phyloP scores from a whole-genome alignment of 1,284 basidiomycete genomes.

The Amylostereum areolatum region DNA sequence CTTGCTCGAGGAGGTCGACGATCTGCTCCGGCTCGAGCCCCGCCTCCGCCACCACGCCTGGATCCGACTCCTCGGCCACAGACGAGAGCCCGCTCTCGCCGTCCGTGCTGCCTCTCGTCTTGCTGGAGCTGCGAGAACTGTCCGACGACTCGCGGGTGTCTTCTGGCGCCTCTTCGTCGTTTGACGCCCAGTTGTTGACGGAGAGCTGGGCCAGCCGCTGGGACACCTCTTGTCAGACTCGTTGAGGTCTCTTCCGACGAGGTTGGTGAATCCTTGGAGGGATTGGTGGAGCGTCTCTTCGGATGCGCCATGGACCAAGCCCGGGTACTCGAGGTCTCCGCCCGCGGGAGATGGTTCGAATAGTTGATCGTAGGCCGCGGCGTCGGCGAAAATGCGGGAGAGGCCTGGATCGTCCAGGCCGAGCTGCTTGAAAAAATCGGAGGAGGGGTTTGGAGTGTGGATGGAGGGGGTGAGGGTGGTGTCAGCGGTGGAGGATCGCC shows the following conservation, averaged over 20 bases:
- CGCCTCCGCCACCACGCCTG: slow-evolving; percentile 2
- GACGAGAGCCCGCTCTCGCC: too few species aligned
- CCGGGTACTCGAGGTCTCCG: neutral
- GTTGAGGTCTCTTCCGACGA: slow-evolving; percentile 33
- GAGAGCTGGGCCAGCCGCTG: slow-evolving; percentile 30
- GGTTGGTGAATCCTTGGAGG: slow-evolving; percentile 28
- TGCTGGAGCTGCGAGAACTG: too few species aligned
- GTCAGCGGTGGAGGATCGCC: too few species aligned
- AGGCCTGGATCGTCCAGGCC: neutral
- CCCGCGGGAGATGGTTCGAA: too few species aligned
- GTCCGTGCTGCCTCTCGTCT: too few species aligned
- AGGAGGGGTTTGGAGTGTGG: too few species aligned
- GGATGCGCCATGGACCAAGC: slow-evolving; percentile 21
- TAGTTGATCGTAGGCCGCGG: neutral
- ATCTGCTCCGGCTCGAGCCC: slow-evolving; percentile 32
- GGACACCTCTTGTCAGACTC: slow-evolving; percentile 26
- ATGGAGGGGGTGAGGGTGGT: too few species aligned
- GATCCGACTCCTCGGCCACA: slow-evolving; percentile 15
- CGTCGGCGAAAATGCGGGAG: neutral
- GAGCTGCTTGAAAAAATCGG: neutral
- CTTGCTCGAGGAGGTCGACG: slow-evolving; percentile 34
- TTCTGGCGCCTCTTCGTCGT: slow-evolving; percentile 19
- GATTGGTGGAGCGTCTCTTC: slow-evolving; percentile 6
- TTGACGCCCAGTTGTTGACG: slow-evolving; percentile 26
- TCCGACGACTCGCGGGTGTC: neutral